Base-by-base conservation (phyloP, 1,284 basidiomycete species). In the Leccinum insolens region DNA sequence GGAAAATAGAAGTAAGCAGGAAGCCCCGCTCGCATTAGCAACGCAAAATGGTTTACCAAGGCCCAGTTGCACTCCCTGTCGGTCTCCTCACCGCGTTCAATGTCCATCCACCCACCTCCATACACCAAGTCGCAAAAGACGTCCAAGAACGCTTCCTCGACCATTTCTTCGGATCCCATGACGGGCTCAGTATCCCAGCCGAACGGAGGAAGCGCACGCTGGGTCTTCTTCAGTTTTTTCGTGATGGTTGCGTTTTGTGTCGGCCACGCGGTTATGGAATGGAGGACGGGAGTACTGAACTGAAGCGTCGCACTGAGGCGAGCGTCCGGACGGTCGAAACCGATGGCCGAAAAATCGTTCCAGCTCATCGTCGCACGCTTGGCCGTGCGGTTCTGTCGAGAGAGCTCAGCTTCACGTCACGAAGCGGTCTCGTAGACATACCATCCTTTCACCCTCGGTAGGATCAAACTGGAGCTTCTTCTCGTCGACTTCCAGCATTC, bases 41-140 rank as follows among this genome's bases (percentile, higher is more conserved):
- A 65, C n/a, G 20, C 39, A 66, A 62, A 61, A 84, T 25, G 41
- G 52, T 89, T 81, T 75, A 95, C 95, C 82, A 97, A 74, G n/a
- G 91, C 93, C 94, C 94, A 96, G 75, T 94, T 94, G 70, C 93
- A 93, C 73, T 95, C 93, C 72, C 92, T 84, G 76, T 95, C 93
- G 4, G 90, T 83, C 71, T 89, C 85, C 74, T 94, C 93, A 3
- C 82, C 84, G 68, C 90, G 81, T 71, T 94, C 92, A 31, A 87
- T 80, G 72, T 94, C 93, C 92, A 74, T 92, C 90, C 69, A 95
- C 25, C 89, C 88, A 25, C 89, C 88, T 34, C 94, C 92, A 70
- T 92, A 90, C 60, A 95, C 82, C 60, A 96, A 80, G 78, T 96
- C 95, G 73, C 91, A 93, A 80, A 95, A 96, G 34, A 93, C 91